Evolutionary conservation across 495 filamentous ascomycete species (phyloP).

Genomic region (Penicillium coffeae): DNA sequence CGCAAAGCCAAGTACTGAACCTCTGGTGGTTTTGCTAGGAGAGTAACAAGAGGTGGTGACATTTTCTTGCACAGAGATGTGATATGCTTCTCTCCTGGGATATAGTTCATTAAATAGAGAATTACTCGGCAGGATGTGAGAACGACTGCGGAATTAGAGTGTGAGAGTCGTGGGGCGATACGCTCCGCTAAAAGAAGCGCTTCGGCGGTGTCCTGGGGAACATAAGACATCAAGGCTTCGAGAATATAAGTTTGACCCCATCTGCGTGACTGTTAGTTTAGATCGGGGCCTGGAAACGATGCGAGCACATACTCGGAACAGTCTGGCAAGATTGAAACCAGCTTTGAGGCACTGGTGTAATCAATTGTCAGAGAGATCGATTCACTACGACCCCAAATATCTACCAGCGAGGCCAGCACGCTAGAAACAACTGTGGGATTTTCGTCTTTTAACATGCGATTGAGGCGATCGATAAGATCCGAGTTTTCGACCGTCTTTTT

Average conservation of each 20-base stretch:
- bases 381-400: conserved; percentile 98
- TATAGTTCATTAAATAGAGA: conserved; percentile 98
- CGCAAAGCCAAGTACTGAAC: conserved; percentile 94
- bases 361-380: conserved; percentile 98
- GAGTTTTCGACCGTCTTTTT: conserved; percentile 82
- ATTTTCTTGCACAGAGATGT: conserved; percentile 85
- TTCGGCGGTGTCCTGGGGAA: conserved; percentile 85
- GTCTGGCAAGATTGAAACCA: conserved; percentile 92
- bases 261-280: conserved; percentile 48
- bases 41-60: conserved; percentile 90
- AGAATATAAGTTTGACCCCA: conserved; percentile 99
- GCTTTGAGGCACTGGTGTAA: conserved; percentile 93
- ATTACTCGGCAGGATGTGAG: conserved; percentile 94
- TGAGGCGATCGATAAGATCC: conserved; percentile 89
- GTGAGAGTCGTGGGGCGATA: conserved; percentile 87
- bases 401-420: conserved; percentile 86
- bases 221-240: conserved; percentile 96
- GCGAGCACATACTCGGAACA: conserved; percentile 79
- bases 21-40: conserved; percentile 93
- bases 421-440: conserved; percentile 97
- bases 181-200: conserved; percentile 88
- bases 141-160: conserved; percentile 94
- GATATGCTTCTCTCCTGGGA: conserved; percentile 87
- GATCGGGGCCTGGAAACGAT: not conserved
- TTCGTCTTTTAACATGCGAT: conserved; percentile 85